A percentile compares a stretch with the other conserved stretches of the same genome.
phyloP scores from a whole-genome alignment of 495 filamentous ascomycete species.

The Letharia lupina region DNA sequence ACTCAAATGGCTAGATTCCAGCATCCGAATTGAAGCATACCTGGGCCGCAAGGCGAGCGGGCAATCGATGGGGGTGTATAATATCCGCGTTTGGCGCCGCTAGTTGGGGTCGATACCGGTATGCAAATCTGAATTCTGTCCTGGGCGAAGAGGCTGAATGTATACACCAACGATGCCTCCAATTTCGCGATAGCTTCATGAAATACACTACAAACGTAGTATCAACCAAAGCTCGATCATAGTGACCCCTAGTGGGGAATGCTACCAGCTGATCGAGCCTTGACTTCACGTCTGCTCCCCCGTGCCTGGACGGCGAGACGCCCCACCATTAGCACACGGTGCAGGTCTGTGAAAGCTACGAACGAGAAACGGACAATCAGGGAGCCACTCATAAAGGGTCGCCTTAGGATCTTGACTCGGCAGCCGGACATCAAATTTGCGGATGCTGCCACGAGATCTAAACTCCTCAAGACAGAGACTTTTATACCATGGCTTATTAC shows the following conservation, averaged over 20 bases:
- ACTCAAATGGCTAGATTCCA: background rate
- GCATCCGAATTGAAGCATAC: background rate
- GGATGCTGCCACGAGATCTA: background rate
- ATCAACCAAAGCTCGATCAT: background rate
- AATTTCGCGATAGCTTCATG: background rate
- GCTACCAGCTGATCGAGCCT: constrained; percentile 15
- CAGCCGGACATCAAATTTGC: background rate
- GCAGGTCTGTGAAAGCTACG: background rate
- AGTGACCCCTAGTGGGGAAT: constrained; percentile 18
- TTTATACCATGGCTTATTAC: constrained; percentile 15
- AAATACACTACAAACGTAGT: background rate
- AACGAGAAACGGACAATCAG: background rate
- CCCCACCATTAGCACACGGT: background rate
- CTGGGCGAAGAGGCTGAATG: no score
- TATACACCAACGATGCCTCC: background rate
- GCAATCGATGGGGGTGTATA: background rate
- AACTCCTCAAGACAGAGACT: background rate
- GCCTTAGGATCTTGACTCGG: background rate
- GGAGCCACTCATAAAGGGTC: background rate
- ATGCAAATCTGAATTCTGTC: no score
- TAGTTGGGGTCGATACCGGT: background rate
- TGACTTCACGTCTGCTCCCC: constrained; percentile 22
- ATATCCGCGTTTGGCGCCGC: constrained; percentile 5
- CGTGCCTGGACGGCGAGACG: background rate
- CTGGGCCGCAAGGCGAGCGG: background rate